Conservation (phyloP, 805 yeast genomes). For the Starmerella stigmatis region DNA sequence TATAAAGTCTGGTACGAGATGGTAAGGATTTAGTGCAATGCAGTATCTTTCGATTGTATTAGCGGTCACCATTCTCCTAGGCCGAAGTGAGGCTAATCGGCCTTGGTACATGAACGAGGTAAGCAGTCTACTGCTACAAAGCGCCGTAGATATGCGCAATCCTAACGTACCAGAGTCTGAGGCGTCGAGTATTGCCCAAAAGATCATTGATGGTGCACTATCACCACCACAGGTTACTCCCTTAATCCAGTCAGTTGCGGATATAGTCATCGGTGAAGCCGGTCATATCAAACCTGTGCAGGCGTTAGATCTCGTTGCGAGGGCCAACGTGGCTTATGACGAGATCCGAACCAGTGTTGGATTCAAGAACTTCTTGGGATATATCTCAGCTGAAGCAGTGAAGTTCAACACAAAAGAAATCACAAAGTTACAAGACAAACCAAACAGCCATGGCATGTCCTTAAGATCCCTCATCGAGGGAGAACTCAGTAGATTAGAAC, state of each 20-base stretch:
- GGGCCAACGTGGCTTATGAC: slow-evolving; percentile 15
- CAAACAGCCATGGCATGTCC: not conserved
- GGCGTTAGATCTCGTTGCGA: slow-evolving; percentile 7
- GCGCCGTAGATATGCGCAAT: slow-evolving; percentile 8
- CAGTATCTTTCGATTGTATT: not conserved
- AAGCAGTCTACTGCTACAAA: slow-evolving; percentile 8
- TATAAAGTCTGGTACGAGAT: no score
- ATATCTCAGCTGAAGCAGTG: slow-evolving; percentile 12
- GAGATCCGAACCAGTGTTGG: slow-evolving; percentile 13
- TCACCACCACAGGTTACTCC: slow-evolving; percentile 21
- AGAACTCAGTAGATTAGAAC: not conserved
- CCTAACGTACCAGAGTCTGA: slow-evolving; percentile 9
- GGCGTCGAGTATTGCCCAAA: slow-evolving; percentile 16
- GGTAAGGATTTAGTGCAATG: no score
- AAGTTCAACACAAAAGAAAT: slow-evolving; percentile 8
- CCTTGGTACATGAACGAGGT: slow-evolving; percentile 19
- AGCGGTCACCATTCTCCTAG: not conserved
- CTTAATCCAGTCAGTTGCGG: slow-evolving; percentile 4
- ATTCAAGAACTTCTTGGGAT: slow-evolving; percentile 15
- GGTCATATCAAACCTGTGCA: slow-evolving; percentile 3
- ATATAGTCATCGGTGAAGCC: slow-evolving; percentile 10
- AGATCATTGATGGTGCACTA: slow-evolving; percentile 16
- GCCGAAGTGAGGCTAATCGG: slow-evolving; percentile 4
- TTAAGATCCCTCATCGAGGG: not conserved
- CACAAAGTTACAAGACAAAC: no score